Base-by-base conservation (phyloP, 140 eudicot species). In the Bidens hawaiensis region DNA sequence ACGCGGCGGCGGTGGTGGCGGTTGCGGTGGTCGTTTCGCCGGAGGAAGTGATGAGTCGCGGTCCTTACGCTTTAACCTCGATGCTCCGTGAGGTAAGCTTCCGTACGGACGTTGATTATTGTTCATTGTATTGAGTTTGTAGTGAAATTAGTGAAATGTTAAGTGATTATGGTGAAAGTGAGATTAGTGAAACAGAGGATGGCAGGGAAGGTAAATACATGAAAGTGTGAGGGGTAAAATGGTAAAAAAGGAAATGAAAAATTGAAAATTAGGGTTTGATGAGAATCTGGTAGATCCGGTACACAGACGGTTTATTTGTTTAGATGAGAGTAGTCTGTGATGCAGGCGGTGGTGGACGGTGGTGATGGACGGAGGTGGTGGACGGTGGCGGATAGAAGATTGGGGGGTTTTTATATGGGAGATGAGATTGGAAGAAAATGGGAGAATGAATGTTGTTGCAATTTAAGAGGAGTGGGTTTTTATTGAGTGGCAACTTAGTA, bases 11-110 rank as follows among this genome's bases (percentile, higher is more conserved):
- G n/a, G 40, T 6, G 73, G 54, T 1, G 43, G 67, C 42, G 24
- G 25, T 23, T 9, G 53, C 2, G 53, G 55, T 2, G 70, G 79
- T 33, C 65, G 48, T 59, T 74, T 66, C 10, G 68, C 54, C 68
- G 83, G 51, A 10, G 26, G 65, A 58, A 57, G 24, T 8, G 73
- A 61, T 26, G n/a, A n/a, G n/a, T 78, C 89, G 26, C 71, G 45
- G 24, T 76, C 89, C 65, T 79, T 85, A 13, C 89, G 94, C 86
- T 82, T 82, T 21, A 71, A 71, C 42, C 84, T 81, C 30, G 84
- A 82, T 10, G 73, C 67, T 57, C n/a, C n/a, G n/a, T n/a, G n/a
- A n/a, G n/a, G n/a, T n/a, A n/a, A n/a, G n/a, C n/a, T n/a, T n/a
- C 86, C 78, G 19, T 73, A 76, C 13, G 76, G 30, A n/a, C 61